phyloP scores from a whole-genome alignment of 306 rosid genomes.

The Rubus idaeus region DNA sequence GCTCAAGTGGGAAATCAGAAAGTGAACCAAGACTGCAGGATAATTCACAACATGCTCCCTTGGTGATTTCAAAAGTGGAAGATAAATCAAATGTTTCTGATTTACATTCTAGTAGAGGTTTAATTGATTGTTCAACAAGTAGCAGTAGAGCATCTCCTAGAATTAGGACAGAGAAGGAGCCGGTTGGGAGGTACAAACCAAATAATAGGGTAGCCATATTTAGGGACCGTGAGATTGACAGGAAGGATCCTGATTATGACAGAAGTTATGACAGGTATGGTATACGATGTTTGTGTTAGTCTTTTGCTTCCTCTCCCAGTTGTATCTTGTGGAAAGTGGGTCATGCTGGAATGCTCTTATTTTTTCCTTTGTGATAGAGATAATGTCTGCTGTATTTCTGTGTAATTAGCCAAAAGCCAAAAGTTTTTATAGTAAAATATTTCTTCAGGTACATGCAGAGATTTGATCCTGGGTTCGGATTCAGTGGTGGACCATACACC shows the following conservation, averaged over 20 bases:
- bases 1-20: slow-evolving; percentile 58
- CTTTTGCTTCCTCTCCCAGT: neutral
- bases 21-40: slow-evolving; percentile 63
- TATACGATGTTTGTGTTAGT: neutral
- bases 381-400: neutral
- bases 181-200: slow-evolving; percentile 70
- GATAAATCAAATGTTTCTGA: slow-evolving; percentile 57
- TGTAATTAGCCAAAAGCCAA: neutral
- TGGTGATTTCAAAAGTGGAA: slow-evolving; percentile 58
- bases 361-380: no score
- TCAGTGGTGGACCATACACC: slow-evolving; percentile 82
- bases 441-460: slow-evolving; percentile 85
- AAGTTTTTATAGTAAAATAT: slow-evolving; percentile 12
- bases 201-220: slow-evolving; percentile 90
- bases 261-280: slow-evolving; percentile 83
- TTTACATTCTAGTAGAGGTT: slow-evolving; percentile 52
- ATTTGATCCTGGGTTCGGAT: slow-evolving; percentile 96
- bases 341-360: neutral
- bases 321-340: neutral
- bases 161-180: slow-evolving; percentile 80
- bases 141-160: slow-evolving; percentile 72
- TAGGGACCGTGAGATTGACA: slow-evolving; percentile 86
- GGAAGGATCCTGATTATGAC: slow-evolving; percentile 96
- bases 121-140: slow-evolving; percentile 56
- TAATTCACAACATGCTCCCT: slow-evolving; percentile 47